These are phyloP conservation scores for Arbutus unedo DNA, from an alignment of 148 eudicot genomes.

Conservation along the genomic window DNA sequence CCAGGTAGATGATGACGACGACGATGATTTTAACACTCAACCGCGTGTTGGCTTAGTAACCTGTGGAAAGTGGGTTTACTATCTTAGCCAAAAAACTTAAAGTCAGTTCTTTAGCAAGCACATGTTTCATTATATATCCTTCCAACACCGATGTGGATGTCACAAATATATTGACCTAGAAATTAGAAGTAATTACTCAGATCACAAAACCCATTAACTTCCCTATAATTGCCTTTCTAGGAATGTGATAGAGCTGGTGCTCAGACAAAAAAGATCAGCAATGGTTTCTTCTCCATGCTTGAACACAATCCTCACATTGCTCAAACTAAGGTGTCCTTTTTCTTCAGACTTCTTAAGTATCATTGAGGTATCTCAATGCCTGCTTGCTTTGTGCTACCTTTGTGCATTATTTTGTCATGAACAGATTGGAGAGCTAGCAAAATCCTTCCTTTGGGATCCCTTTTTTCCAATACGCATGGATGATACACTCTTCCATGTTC, in stretches of 20 bases:
- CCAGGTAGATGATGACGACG: not conserved
- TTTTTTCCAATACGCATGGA: slow-evolving; percentile 37
- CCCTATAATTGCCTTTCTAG: not conserved
- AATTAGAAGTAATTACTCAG: not conserved
- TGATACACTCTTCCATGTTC: slow-evolving; percentile 43
- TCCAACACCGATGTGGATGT: not conserved
- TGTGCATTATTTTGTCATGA: not conserved
- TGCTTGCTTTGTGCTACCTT: slow-evolving; percentile 1
- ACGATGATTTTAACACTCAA: not conserved
- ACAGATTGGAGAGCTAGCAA: slow-evolving; percentile 49
- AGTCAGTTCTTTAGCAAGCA: not conserved
- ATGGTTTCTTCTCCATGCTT: slow-evolving; percentile 38
- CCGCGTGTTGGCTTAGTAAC: not conserved
- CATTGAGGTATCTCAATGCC: not conserved
- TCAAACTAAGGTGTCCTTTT: slow-evolving; percentile 35
- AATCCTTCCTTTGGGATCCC: slow-evolving; percentile 45
- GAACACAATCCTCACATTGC: slow-evolving; percentile 29
- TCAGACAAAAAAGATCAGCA: not conserved
- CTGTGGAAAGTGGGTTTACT: not conserved
- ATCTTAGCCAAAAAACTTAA: not conserved
- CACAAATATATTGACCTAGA: not conserved
- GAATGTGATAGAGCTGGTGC: slow-evolving; percentile 9
- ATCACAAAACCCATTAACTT: not conserved
- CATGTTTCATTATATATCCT: not conserved
- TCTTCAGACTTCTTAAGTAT: not conserved